Evolutionary conservation across 352 stramenopile species (phyloP).

Genomic region (Globisporangium cylindrosporum): DNA sequence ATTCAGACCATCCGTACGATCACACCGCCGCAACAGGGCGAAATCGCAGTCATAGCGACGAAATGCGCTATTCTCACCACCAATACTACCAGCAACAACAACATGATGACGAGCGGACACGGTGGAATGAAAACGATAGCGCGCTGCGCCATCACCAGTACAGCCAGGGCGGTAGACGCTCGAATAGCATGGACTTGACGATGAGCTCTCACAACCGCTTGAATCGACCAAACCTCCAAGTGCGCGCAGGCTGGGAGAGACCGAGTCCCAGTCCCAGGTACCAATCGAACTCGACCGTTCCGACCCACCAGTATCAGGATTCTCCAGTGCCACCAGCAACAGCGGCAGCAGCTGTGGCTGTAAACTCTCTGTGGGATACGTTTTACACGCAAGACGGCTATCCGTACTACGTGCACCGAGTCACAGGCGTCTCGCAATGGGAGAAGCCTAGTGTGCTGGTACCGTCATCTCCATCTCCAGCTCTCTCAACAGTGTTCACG

Average conservation of each 20-base stretch:
- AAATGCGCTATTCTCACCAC: slow-evolving; percentile 1
- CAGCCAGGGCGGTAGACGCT: not conserved
- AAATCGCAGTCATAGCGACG: slow-evolving; percentile 16
- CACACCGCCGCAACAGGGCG: not conserved
- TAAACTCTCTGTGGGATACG: slow-evolving; percentile 46
- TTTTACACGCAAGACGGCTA: slow-evolving; percentile 75
- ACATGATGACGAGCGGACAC: not conserved
- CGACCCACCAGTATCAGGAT: not conserved
- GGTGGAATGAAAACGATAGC: not conserved
- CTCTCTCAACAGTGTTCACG: not conserved
- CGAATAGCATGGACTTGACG: slow-evolving; percentile 11
- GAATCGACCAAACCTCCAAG: not conserved
- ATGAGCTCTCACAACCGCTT: not conserved
- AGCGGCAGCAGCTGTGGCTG: not conserved
- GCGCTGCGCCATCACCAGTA: not conserved
- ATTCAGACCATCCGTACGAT: not conserved
- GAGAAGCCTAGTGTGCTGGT: slow-evolving; percentile 37
- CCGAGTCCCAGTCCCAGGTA: not conserved
- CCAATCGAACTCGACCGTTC: not conserved
- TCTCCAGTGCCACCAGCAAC: not conserved
- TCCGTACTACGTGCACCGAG: slow-evolving; percentile 73
- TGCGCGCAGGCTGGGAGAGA: slow-evolving; percentile 4
- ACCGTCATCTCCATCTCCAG: not conserved
- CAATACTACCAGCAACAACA: not conserved
- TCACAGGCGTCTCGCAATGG: slow-evolving; percentile 72